Evolutionary conservation across 2,329 filamentous ascomycete species (phyloP).

Genomic region (Cordyceps javanica): DNA sequence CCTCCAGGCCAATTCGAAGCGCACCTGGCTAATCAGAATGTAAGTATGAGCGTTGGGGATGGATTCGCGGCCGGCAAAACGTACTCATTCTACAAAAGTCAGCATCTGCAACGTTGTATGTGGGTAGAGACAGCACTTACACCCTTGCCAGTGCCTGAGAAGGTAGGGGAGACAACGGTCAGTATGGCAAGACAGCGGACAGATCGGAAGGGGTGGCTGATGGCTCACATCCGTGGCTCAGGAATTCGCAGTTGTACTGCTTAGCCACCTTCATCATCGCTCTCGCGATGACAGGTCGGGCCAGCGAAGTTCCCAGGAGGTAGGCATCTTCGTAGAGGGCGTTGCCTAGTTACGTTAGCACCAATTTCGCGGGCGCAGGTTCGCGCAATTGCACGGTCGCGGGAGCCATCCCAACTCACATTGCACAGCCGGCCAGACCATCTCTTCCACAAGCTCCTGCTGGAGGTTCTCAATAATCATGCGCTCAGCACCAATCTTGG

Average conservation of each 20-base stretch:
- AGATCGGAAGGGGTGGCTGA: too few species aligned
- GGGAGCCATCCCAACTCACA: too few species aligned
- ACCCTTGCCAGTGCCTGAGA: conserved; percentile 10
- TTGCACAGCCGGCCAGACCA: conserved; percentile 67
- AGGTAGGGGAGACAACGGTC: too few species aligned
- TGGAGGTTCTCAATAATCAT: conserved; percentile 57
- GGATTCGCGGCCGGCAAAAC: too few species aligned
- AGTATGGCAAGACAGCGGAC: too few species aligned
- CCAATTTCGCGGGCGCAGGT: too few species aligned
- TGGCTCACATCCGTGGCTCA: conserved; percentile 43
- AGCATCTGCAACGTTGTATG: too few species aligned
- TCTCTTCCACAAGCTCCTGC: conserved; percentile 66
- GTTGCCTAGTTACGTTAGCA: too few species aligned
- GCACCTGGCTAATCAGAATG: conserved; percentile 34
- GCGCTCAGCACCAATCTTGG: conserved; percentile 24
- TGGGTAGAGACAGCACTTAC: too few species aligned
- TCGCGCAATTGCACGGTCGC: too few species aligned
- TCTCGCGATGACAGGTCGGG: conserved; percentile 56
- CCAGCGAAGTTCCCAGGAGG: conserved; percentile 47
- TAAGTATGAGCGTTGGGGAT: too few species aligned
- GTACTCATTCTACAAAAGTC: too few species aligned
- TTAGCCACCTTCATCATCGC: neutral
- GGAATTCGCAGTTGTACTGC: neutral
- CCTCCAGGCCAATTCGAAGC: conserved; percentile 31
- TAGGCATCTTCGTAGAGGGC: conserved; percentile 54